phyloP scores from a whole-genome alignment of 2,329 filamentous ascomycete genomes.

The Ceratocystis variospora region DNA sequence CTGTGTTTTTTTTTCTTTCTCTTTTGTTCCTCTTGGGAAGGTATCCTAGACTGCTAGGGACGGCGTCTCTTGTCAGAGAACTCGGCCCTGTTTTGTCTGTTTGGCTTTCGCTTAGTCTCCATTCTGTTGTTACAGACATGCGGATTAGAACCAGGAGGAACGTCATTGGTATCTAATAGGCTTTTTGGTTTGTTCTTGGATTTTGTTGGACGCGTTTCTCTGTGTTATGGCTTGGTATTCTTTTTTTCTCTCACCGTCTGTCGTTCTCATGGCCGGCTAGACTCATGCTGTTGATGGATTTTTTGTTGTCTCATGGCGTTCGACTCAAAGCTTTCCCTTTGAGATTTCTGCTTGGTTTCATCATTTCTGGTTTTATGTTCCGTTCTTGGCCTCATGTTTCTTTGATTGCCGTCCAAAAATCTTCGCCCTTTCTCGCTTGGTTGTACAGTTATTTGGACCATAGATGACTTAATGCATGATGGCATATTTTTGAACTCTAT shows the following conservation, averaged over 20 bases:
- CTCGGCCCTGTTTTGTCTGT: not conserved
- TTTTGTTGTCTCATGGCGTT: not conserved
- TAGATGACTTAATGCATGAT: slow-evolving; percentile 8
- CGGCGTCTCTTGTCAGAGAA: not conserved
- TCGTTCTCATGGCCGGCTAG: not conserved
- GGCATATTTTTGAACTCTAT: not conserved
- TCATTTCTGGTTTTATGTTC: not conserved
- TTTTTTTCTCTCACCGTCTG: not conserved
- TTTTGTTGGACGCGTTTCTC: not conserved
- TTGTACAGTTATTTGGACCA: slow-evolving; percentile 3
- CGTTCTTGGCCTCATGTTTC: slow-evolving; percentile 1
- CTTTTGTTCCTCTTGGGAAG: not conserved
- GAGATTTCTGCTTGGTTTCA: not conserved
- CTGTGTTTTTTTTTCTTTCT: slow-evolving; percentile 1
- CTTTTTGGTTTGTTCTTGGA: not conserved
- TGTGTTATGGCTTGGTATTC: not conserved
- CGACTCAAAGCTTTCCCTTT: not conserved
- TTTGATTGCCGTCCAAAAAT: not conserved
- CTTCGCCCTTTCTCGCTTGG: not conserved
- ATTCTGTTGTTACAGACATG: not conserved
- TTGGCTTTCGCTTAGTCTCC: not conserved
- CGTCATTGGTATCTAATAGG: slow-evolving; percentile 3
- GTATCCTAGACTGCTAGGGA: not conserved
- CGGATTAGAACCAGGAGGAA: not conserved
- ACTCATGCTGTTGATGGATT: not conserved